Percentiles rank a stretch among this genome's conserved stretches.
Evolutionary conservation across 2,329 filamentous ascomycete species (phyloP).

Genomic region (Cladosporium sp.): DNA sequence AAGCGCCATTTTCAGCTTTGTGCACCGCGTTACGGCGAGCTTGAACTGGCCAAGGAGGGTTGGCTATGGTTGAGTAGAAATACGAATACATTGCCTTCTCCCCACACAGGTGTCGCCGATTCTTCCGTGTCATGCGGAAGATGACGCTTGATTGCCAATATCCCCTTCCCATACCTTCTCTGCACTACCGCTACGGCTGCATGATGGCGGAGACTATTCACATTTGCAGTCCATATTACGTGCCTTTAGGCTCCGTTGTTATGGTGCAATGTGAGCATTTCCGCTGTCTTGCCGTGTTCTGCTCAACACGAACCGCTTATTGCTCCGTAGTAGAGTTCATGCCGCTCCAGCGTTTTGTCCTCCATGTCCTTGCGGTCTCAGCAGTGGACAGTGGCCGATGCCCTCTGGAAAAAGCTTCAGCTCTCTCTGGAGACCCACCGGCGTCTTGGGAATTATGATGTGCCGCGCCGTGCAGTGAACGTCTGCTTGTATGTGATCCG

Average conservation of each 20-base stretch:
- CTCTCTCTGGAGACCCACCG: background rate
- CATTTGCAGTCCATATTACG: background rate
- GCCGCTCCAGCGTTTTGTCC: background rate
- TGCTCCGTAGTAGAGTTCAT: background rate
- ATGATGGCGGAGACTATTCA: background rate
- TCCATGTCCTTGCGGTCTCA: background rate
- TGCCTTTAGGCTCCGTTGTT: background rate
- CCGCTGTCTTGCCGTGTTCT: background rate
- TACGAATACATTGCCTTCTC: slow-evolving; percentile 23
- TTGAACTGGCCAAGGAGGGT: slow-evolving; percentile 27
- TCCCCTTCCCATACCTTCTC: slow-evolving; percentile 25
- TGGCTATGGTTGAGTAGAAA: slow-evolving; percentile 18
- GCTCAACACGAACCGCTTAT: background rate
- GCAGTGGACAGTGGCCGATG: background rate
- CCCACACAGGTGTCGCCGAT: slow-evolving; percentile 82
- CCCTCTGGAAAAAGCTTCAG: background rate
- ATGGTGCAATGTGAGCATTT: background rate
- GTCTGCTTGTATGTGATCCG: background rate
- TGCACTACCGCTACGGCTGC: background rate
- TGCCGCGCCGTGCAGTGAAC: background rate
- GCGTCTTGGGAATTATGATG: background rate
- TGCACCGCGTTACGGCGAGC: slow-evolving; percentile 18
- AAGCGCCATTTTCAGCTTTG: slow-evolving; percentile 16
- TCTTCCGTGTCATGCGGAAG: slow-evolving; percentile 52
- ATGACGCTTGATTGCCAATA: slow-evolving; percentile 92